Base-by-base conservation (phyloP, 2,329 filamentous ascomycete species). In the Phyllosticta citribraziliensis region DNA sequence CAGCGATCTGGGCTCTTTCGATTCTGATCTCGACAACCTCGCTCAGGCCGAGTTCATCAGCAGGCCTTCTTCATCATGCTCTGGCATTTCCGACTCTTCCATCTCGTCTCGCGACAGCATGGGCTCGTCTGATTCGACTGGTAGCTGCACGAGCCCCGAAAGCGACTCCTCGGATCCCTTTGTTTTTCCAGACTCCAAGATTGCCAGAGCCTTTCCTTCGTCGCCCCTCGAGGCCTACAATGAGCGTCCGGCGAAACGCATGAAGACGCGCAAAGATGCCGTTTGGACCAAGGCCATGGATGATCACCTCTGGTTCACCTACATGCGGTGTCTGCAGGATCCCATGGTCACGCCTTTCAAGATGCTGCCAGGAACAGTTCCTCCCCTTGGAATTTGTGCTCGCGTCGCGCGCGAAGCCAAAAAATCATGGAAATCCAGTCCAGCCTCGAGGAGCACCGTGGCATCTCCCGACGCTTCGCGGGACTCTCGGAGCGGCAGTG, bases 341-440 rank as follows among this genome's bases (percentile, higher is more conserved):
- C 84, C 84, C 20, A 84, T 81, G 3, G 79, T 86, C 55, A 87
- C 84, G 1, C 84, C 84, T 0, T 87, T 87, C 77, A 87, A 87
- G 68, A 84, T 83, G 73, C 78, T 86, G 0, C 84, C 84, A 2
- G 84, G 84, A 56, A 84, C 81, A 52, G 78, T 82, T 35, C 84
- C 84, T 47, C 84, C 84, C 11, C 79, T 86, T 57, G 84, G 84
- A 19, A 82, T 87, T 25, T 86, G 84, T 65, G 80, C 84, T 66
- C 81, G 83, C 61, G 84, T 87, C 40, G 82, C 84, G 4, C 78
- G 83, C 56, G 80, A 83, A 69, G 84, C 84, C 33, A 82, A 80
- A 68, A 80, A 79, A 67, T 84, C 79, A 2, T 87, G 84, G 84
- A 78, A 79, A 65, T 76, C 75, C 53, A 73, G 76, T 27, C 65